Percentiles rank a stretch among this genome's conserved stretches.
Evolutionary conservation across 2,329 filamentous ascomycete species (phyloP).

Genomic region (Pseudogymnoascus sp.): DNA sequence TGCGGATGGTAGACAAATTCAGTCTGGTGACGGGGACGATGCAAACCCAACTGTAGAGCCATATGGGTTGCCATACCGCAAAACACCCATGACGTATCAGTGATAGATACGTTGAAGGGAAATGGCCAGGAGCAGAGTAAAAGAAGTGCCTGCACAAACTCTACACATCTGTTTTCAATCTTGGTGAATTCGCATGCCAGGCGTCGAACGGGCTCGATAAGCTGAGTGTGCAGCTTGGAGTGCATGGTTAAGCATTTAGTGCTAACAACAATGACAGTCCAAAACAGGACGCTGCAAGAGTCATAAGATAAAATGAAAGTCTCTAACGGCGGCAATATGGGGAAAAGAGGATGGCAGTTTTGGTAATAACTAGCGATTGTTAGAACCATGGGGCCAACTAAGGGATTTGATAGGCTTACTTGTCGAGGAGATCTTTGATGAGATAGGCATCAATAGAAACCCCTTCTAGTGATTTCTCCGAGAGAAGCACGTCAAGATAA

Average conservation of each 20-base stretch:
- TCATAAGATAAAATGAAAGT: background rate
- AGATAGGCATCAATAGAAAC: background rate
- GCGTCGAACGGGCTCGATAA: background rate
- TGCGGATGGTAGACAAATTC: background rate
- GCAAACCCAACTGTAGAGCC: background rate
- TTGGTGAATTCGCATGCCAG: background rate
- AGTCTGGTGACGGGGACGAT: background rate
- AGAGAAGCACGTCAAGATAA: too few relatives aligned
- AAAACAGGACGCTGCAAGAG: background rate
- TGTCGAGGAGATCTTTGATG: background rate
- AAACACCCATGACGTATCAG: background rate
- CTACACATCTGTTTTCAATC: background rate
- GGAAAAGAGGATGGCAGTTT: background rate
- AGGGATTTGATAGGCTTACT: background rate
- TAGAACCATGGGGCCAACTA: background rate
- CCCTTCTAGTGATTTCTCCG: too few relatives aligned
- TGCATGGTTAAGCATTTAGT: background rate
- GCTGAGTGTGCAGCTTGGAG: background rate
- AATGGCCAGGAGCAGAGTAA: constrained; percentile 1
- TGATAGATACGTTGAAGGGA: background rate
- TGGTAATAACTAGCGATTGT: background rate
- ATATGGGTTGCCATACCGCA: background rate
- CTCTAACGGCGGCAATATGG: background rate
- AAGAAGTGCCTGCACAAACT: background rate
- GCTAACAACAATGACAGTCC: background rate